A percentile compares a stretch with the other conserved stretches of the same genome.
phyloP scores from a whole-genome alignment of 352 stramenopile genomes.

The Pythium pectinolyticum region DNA sequence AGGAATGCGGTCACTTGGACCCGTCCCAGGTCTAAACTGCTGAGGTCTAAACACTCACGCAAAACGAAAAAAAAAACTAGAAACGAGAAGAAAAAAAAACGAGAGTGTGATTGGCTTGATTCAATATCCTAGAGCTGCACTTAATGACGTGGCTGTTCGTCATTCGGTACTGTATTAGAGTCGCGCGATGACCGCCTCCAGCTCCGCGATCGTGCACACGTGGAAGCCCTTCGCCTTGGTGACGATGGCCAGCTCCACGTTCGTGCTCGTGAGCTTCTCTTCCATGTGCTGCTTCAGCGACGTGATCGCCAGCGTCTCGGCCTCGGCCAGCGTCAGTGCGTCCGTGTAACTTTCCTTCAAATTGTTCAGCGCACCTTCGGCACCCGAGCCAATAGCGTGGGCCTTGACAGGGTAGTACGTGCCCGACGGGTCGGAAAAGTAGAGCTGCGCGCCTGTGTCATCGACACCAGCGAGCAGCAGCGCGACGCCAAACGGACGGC shows the following conservation, averaged over 20 bases:
- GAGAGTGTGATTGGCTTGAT: slow-evolving; percentile 16
- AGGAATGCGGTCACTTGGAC: too few species aligned
- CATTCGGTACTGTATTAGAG: slow-evolving; percentile 44
- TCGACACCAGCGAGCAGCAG: slow-evolving; percentile 97
- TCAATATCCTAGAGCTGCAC: slow-evolving; percentile 23
- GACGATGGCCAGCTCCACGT: slow-evolving; percentile 97
- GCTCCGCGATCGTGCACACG: slow-evolving; percentile 91
- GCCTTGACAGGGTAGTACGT: slow-evolving; percentile 99
- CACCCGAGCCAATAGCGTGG: slow-evolving; percentile 97
- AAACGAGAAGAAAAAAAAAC: slow-evolving; percentile 18
- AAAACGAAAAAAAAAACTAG: slow-evolving; percentile 1
- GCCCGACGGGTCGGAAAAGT: slow-evolving; percentile 97
- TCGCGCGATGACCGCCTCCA: slow-evolving; percentile 90
- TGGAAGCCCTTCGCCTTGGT: slow-evolving; percentile 96
- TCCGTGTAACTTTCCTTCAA: slow-evolving; percentile 98
- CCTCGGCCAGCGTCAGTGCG: slow-evolving; percentile 95
- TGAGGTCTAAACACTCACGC: slow-evolving; percentile 20
- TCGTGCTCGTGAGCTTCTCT: slow-evolving; percentile 98
- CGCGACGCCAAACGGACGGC: slow-evolving; percentile 97
- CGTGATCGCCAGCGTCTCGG: slow-evolving; percentile 94
- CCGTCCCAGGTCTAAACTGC: too few species aligned
- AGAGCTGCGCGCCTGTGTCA: slow-evolving; percentile 92
- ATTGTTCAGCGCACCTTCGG: slow-evolving; percentile 97
- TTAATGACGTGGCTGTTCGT: slow-evolving; percentile 1
- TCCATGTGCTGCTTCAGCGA: slow-evolving; percentile 99